Evolutionary conservation across 176 grass and related monocot genomes (phyloP).

Genomic region (Rhynchospora pubera): DNA sequence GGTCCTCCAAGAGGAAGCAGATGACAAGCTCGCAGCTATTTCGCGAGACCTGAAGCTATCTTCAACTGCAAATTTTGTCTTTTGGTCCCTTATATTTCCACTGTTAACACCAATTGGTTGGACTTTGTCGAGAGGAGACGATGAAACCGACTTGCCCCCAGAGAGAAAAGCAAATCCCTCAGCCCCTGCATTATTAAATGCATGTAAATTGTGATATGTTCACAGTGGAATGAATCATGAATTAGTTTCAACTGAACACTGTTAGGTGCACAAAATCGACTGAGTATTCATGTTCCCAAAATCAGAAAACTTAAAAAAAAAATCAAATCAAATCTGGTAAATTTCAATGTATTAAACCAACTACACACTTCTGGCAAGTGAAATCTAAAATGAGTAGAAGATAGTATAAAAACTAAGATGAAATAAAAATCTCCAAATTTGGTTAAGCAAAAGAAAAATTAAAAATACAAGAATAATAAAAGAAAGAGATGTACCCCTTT

Average conservation of each 20-base stretch:
- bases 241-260: slow-evolving; percentile 2
- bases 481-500: slow-evolving; percentile 39
- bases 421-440: neutral
- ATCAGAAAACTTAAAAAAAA: slow-evolving; percentile 1
- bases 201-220: neutral
- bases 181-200: neutral
- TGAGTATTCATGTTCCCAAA: slow-evolving; percentile 11
- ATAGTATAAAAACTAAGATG: neutral
- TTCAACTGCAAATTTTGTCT: slow-evolving; percentile 46
- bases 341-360: slow-evolving; percentile 17
- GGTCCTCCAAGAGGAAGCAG: slow-evolving; percentile 32
- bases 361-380: neutral
- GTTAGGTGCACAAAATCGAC: slow-evolving; percentile 2
- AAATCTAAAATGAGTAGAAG: slow-evolving; percentile 7
- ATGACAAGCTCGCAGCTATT: slow-evolving; percentile 33
- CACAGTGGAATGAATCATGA: slow-evolving; percentile 21
- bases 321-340: neutral
- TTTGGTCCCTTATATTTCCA: slow-evolving; percentile 41
- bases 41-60: slow-evolving; percentile 49
- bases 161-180: slow-evolving; percentile 31
- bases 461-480: slow-evolving; percentile 3
- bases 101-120: slow-evolving; percentile 47
- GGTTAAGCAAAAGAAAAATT: neutral
- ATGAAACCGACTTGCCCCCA: slow-evolving; percentile 63
- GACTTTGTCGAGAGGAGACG: slow-evolving; percentile 50